Percentiles rank a stretch among this genome's conserved stretches.
These are phyloP conservation scores for Barnettozyma californica DNA, from an alignment of 805 yeast genomes.

Conservation along the genomic window DNA sequence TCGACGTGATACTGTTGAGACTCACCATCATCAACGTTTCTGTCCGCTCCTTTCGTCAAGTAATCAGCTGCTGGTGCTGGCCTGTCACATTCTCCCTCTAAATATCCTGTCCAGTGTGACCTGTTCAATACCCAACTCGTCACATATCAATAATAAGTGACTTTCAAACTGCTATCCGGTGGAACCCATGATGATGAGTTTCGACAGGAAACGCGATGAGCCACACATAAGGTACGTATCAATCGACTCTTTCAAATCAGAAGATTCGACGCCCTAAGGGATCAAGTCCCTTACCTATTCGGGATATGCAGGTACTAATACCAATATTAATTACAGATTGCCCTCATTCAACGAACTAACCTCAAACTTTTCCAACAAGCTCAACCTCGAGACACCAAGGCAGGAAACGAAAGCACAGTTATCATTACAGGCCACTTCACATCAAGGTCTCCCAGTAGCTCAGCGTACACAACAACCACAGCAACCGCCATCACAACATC, in stretches of 20 bases:
- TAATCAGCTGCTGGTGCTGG: neutral
- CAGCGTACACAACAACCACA: neutral
- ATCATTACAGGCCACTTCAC: neutral
- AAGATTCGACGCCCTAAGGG: neutral
- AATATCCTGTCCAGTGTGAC: neutral
- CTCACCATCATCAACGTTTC: neutral
- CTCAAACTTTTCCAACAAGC: constrained; percentile 9
- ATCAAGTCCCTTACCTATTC: constrained; percentile 7
- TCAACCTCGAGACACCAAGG: constrained; percentile 1
- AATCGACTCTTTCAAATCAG: neutral
- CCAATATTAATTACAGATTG: constrained; percentile 12
- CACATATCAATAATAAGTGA: neutral
- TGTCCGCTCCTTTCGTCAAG: neutral
- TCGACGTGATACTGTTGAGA: neutral
- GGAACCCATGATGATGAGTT: constrained; percentile 10
- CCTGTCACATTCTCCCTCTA: neutral
- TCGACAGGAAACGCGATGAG: constrained; percentile 5
- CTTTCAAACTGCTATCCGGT: neutral
- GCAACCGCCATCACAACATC: no score
- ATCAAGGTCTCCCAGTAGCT: neutral
- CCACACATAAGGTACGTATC: constrained; percentile 9
- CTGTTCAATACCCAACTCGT: neutral
- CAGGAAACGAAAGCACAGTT: neutral
- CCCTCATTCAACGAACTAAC: constrained; percentile 25
- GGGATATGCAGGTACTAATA: constrained; percentile 14